phyloP scores from a whole-genome alignment of 2,329 filamentous ascomycete species.

The Cytospora piceicola region DNA sequence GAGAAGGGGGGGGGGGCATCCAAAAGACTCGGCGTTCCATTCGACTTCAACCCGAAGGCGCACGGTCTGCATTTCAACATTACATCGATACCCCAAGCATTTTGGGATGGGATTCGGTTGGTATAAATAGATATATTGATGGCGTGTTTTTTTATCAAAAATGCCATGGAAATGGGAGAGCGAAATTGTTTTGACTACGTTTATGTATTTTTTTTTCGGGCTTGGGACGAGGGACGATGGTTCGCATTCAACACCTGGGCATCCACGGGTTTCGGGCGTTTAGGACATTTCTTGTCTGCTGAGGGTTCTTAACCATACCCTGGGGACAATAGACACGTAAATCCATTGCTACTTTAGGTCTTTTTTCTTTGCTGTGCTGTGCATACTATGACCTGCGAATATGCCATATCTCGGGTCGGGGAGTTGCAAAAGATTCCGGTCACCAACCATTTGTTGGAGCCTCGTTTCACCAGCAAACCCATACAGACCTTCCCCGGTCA shows the following conservation, averaged over 20 bases:
- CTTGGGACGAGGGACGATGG: background rate
- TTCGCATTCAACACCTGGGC: constrained; percentile 1
- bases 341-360: background rate
- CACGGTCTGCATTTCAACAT: constrained; percentile 21
- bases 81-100: constrained; percentile 25
- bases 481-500: background rate
- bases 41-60: constrained; percentile 29
- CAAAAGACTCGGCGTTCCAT: constrained; percentile 22
- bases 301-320: background rate
- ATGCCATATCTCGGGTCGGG: background rate
- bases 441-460: background rate
- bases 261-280: background rate
- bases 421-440: background rate
- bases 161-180: background rate
- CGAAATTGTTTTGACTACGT: background rate
- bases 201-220: background rate
- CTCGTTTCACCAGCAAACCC: background rate
- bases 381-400: background rate
- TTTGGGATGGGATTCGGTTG: constrained; percentile 4
- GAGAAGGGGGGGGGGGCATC: constrained; percentile 1
- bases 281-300: background rate
- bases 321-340: background rate
- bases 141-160: constrained; percentile 22
- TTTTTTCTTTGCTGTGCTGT: background rate
- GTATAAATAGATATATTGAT: constrained; percentile 9